Conservation (phyloP, 1,284 basidiomycete genomes). For the Thecaphora frezii region DNA sequence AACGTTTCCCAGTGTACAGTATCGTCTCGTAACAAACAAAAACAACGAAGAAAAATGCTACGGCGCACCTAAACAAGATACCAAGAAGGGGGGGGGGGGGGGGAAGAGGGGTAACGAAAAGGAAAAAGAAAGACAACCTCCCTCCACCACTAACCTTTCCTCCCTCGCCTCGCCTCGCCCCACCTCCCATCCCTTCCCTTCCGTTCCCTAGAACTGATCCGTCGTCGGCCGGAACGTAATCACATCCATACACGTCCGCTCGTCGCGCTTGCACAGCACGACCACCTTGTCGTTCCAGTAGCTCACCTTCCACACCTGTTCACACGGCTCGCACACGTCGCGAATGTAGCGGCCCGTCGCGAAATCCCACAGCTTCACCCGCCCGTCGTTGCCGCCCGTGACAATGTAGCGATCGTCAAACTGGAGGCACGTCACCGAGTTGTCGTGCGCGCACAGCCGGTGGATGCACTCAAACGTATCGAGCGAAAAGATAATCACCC, state of each 20-base stretch:
- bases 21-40: no score
- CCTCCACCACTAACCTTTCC: no score
- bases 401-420: constrained; percentile 68
- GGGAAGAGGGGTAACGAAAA: no score
- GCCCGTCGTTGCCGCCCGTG: constrained; percentile 82
- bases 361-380: constrained; percentile 77
- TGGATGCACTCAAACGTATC: constrained; percentile 64
- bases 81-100: no score
- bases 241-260: constrained; percentile 87
- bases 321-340: constrained; percentile 62
- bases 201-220: constrained; percentile 21
- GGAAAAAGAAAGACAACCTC: no score
- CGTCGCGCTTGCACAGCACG: constrained; percentile 77
- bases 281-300: constrained; percentile 77
- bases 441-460: constrained; percentile 70
- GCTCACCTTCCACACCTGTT: constrained; percentile 81
- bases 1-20: no score
- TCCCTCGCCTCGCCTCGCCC: no score
- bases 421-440: constrained; percentile 85
- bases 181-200: no score
- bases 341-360: constrained; percentile 50
- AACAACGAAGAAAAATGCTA: no score
- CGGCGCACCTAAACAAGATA: no score
- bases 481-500: constrained; percentile 85
- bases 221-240: constrained; percentile 55